A percentile compares a stretch with the other conserved stretches of the same genome.
These are phyloP conservation scores for Priceomyces carsonii DNA, from an alignment of 805 yeast species.

Conservation along the genomic window DNA sequence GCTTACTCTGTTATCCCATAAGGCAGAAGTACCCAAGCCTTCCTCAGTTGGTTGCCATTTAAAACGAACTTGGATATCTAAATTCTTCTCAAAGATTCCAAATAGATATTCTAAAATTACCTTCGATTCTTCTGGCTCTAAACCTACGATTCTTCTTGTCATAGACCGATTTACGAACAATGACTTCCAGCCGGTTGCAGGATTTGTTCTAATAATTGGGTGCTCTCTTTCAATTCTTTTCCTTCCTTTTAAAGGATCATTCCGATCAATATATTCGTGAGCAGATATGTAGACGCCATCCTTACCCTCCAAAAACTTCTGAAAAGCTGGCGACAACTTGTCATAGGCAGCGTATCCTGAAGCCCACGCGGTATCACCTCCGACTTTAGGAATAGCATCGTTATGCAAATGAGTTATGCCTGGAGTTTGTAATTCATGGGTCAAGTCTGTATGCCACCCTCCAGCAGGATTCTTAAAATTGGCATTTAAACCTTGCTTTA, in stretches of 20 bases:
- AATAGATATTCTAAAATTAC: slow-evolving; percentile 48
- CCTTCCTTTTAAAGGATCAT: slow-evolving; percentile 47
- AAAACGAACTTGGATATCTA: slow-evolving; percentile 57
- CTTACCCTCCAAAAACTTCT: slow-evolving; percentile 53
- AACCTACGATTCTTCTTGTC: slow-evolving; percentile 54
- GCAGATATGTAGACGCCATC: slow-evolving; percentile 45
- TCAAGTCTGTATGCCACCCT: slow-evolving; percentile 39
- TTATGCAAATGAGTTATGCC: slow-evolving; percentile 40
- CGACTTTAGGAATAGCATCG: slow-evolving; percentile 45
- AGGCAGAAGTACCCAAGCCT: slow-evolving; percentile 51
- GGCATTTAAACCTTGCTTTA: slow-evolving; percentile 25
- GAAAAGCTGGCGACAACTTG: slow-evolving; percentile 46
- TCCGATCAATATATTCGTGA: slow-evolving; percentile 43
- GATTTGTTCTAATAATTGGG: slow-evolving; percentile 64
- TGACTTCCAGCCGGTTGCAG: slow-evolving; percentile 64
- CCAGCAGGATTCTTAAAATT: slow-evolving; percentile 29
- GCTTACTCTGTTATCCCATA: slow-evolving; percentile 62
- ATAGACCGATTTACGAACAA: slow-evolving; percentile 53
- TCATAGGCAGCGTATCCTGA: slow-evolving; percentile 62
- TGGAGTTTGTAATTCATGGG: slow-evolving; percentile 37
- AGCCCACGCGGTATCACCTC: slow-evolving; percentile 60
- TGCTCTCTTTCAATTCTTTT: slow-evolving; percentile 55
- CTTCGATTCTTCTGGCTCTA: slow-evolving; percentile 51
- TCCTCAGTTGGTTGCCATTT: slow-evolving; percentile 46
- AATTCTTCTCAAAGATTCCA: slow-evolving; percentile 48